Evolutionary conservation across 73 alveolate species (phyloP).

Genomic region (Uronychia setigera): DNA sequence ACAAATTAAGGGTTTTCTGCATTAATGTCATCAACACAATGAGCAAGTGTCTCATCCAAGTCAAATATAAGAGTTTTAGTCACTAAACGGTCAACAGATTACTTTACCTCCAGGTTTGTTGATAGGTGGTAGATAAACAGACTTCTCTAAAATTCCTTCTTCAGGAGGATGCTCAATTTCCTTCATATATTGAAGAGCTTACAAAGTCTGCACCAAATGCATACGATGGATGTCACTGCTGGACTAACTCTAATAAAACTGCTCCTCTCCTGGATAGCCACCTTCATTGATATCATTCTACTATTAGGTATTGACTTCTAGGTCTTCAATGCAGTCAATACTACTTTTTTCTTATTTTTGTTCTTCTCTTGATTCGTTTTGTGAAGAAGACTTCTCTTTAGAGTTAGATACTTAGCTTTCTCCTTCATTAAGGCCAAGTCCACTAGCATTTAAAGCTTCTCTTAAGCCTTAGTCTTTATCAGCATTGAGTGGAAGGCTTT

Average conservation of each 20-base stretch:
- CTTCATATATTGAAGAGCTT: constrained; percentile 45
- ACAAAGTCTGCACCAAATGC: constrained; percentile 52
- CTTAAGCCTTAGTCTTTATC: too few species aligned
- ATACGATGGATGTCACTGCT: constrained; percentile 28
- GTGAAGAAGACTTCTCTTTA: background rate
- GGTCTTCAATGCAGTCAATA: too few species aligned
- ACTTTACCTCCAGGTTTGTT: constrained; percentile 35
- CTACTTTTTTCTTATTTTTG: too few species aligned
- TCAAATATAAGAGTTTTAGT: constrained; percentile 75
- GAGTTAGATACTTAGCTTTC: background rate
- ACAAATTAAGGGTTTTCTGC: constrained; percentile 59
- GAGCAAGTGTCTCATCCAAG: constrained; percentile 87
- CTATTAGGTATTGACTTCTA: too few species aligned
- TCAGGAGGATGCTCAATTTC: constrained; percentile 24
- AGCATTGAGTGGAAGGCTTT: too few species aligned
- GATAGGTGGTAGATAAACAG: constrained; percentile 39
- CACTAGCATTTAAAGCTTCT: background rate
- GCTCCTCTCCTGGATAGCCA: too few species aligned
- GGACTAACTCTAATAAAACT: background rate
- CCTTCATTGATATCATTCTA: too few species aligned
- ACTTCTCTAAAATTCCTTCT: constrained; percentile 16
- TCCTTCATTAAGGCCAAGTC: background rate
- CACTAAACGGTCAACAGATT: background rate
- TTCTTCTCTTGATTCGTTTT: too few species aligned
- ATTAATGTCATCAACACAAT: constrained; percentile 80